Evolutionary conservation across 345 rosid genomes (phyloP).

Genomic region (Syzygium aqueum): DNA sequence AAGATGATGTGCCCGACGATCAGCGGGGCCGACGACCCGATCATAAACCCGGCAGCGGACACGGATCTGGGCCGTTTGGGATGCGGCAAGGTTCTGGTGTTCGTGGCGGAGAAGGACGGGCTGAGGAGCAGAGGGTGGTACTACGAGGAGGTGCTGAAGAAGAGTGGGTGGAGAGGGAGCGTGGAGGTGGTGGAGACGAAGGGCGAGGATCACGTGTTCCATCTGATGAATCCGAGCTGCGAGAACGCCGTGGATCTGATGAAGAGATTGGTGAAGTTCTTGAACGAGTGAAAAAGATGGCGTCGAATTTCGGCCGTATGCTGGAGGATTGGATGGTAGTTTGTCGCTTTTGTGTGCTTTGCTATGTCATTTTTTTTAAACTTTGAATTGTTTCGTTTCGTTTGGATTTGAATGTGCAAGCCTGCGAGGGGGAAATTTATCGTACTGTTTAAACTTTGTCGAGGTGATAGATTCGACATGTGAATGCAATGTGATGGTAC

Average conservation of each 20-base stretch:
- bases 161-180: conserved; percentile 6
- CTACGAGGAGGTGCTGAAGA: conserved; percentile 7
- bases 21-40: conserved; percentile 27
- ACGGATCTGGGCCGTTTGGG: conserved; percentile 12
- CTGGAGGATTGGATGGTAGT: neutral
- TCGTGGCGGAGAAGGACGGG: conserved; percentile 24
- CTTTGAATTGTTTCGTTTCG: neutral
- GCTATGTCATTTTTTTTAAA: neutral
- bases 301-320: too few relatives aligned
- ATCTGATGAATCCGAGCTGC: conserved; percentile 1
- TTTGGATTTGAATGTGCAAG: too few relatives aligned
- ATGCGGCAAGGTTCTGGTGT: conserved; percentile 20
- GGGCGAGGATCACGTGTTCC: conserved; percentile 8
- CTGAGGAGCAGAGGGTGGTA: conserved; percentile 8
- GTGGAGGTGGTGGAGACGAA: conserved; percentile 6
- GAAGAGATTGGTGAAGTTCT: conserved; percentile 2
- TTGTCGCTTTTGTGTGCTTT: neutral
- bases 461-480: neutral
- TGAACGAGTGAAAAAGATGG: neutral
- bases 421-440: neutral
- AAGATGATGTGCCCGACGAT: conserved; percentile 9
- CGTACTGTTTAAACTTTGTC: neutral
- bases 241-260: conserved; percentile 2
- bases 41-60: conserved; percentile 20
- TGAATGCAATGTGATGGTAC: neutral